phyloP scores from a whole-genome alignment of 2,329 filamentous ascomycete genomes.

The Stagonosporopsis cucurbitacearum region DNA sequence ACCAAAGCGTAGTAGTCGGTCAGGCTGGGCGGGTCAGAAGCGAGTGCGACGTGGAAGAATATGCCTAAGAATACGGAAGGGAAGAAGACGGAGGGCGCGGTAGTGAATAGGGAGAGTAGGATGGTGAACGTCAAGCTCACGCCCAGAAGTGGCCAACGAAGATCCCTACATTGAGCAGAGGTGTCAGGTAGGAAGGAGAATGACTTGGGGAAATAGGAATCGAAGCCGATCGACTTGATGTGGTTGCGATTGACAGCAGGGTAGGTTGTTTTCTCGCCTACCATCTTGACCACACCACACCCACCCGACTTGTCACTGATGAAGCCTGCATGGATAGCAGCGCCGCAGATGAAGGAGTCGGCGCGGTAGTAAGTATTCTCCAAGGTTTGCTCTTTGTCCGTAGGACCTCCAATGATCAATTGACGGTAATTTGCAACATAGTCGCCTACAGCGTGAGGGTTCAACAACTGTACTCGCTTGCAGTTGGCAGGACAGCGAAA shows the following conservation, averaged over 20 bases:
- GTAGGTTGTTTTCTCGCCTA: slow-evolving; percentile 72
- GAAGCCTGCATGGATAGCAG: slow-evolving; percentile 83
- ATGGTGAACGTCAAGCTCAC: slow-evolving; percentile 82
- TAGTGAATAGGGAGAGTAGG: slow-evolving; percentile 80
- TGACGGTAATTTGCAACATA: slow-evolving; percentile 64
- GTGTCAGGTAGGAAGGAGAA: slow-evolving; percentile 76
- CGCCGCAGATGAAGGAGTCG: slow-evolving; percentile 85
- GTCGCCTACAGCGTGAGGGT: slow-evolving; percentile 77
- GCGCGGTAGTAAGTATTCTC: slow-evolving; percentile 75
- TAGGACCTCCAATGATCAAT: slow-evolving; percentile 62
- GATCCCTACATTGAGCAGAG: slow-evolving; percentile 73
- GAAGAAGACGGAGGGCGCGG: slow-evolving; percentile 81
- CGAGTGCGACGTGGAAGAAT: slow-evolving; percentile 89
- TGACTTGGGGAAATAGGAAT: slow-evolving; percentile 87
- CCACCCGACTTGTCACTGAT: slow-evolving; percentile 75
- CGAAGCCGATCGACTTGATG: slow-evolving; percentile 78
- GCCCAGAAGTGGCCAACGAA: slow-evolving; percentile 82
- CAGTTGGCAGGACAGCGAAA: slow-evolving; percentile 80
- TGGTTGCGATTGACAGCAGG: slow-evolving; percentile 71
- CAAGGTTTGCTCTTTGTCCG: slow-evolving; percentile 48
- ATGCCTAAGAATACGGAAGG: slow-evolving; percentile 80
- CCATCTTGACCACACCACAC: slow-evolving; percentile 78
- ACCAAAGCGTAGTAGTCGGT: slow-evolving; percentile 73
- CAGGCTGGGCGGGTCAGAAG: slow-evolving; percentile 81
- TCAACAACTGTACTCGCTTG: slow-evolving; percentile 67